phyloP scores from a whole-genome alignment of 1,139 yeast species.

The Scheffersomyces titani region DNA sequence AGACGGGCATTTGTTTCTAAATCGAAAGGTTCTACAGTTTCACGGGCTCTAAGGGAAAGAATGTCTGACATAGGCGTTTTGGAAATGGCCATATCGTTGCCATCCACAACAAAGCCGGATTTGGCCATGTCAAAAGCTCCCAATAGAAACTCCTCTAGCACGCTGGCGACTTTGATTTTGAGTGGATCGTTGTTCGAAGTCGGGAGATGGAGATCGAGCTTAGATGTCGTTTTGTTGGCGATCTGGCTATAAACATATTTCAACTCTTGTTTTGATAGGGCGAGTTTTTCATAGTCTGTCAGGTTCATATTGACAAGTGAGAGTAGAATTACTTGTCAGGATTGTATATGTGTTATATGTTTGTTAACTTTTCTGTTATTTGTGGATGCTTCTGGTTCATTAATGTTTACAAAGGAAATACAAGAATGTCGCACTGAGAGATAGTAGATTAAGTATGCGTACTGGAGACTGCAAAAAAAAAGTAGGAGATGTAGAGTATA shows the following conservation, averaged over 20 bases:
- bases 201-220: slow-evolving; percentile 52
- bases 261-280: slow-evolving; percentile 52
- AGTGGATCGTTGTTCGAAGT: slow-evolving; percentile 46
- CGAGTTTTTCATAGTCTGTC: slow-evolving; percentile 34
- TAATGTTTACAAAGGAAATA: background rate
- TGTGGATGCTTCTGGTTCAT: background rate
- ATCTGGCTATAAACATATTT: slow-evolving; percentile 47
- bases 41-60: slow-evolving; percentile 34
- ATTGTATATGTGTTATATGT: background rate
- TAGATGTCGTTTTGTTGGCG: slow-evolving; percentile 36
- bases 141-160: slow-evolving; percentile 45
- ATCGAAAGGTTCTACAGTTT: slow-evolving; percentile 62
- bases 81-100: slow-evolving; percentile 26
- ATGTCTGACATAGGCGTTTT: slow-evolving; percentile 20
- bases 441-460: too few species aligned
- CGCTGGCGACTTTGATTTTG: slow-evolving; percentile 42
- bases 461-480: too few species aligned
- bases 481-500: too few species aligned
- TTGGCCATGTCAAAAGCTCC: slow-evolving; percentile 55
- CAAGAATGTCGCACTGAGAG: background rate
- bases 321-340: background rate
- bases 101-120: slow-evolving; percentile 53
- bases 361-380: background rate
- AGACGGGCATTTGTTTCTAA: slow-evolving; percentile 54
- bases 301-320: background rate